These are phyloP conservation scores for Diaporthe batatas DNA, from an alignment of 2,329 filamentous ascomycete species.

Conservation along the genomic window DNA sequence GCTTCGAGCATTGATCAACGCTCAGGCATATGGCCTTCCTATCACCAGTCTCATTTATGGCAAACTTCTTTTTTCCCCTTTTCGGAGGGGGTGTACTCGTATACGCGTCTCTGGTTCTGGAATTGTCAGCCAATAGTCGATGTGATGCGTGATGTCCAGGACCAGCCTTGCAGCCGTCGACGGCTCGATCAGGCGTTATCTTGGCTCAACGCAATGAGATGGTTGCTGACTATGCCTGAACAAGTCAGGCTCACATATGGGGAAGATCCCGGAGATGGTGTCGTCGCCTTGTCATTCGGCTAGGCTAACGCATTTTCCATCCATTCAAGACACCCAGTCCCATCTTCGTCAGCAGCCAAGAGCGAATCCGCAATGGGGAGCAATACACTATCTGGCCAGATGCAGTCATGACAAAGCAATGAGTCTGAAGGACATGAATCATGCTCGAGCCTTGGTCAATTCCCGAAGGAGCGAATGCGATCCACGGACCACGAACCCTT, in stretches of 20 bases:
- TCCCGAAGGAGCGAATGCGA: constrained; percentile 18
- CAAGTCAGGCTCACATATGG: constrained; percentile 31
- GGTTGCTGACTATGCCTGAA: constrained; percentile 31
- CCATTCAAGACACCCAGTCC: constrained; percentile 20
- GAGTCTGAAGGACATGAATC: constrained; percentile 33
- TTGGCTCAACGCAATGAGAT: constrained; percentile 22
- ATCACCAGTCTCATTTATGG: constrained; percentile 33
- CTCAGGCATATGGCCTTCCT: constrained; percentile 12
- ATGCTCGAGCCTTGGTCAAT: constrained; percentile 23
- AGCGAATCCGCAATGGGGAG: constrained; percentile 11
- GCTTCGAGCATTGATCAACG: constrained; percentile 29
- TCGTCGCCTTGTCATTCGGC: constrained; percentile 33
- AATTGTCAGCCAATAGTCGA: constrained; percentile 35
- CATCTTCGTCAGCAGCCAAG: constrained; percentile 32
- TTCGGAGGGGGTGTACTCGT: constrained; percentile 32
- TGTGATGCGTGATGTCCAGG: constrained; percentile 34
- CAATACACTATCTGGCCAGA: constrained; percentile 24
- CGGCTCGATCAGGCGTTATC: constrained; percentile 31
- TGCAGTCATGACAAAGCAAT: constrained; percentile 33
- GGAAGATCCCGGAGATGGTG: constrained; percentile 38
- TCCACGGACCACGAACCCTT: constrained; percentile 25
- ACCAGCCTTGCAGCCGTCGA: constrained; percentile 33
- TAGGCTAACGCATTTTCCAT: constrained; percentile 32
- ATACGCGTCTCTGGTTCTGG: constrained; percentile 29
- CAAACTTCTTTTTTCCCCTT: constrained; percentile 31